Conservation (phyloP, 805 yeast genomes). For the Nakazawaea ambrosiae region DNA sequence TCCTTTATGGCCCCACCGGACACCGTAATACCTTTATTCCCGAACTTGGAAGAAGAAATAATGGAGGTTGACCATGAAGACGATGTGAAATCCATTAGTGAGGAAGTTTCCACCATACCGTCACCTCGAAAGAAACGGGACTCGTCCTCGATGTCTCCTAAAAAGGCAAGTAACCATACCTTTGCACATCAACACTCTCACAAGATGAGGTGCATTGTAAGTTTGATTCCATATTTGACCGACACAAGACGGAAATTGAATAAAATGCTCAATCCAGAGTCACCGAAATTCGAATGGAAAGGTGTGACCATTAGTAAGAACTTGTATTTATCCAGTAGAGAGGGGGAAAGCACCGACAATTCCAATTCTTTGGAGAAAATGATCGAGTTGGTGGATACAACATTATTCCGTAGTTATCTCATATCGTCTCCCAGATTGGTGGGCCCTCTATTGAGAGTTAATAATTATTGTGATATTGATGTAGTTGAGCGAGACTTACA, state of each 20-base stretch:
- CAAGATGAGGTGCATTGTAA: slow-evolving; percentile 30
- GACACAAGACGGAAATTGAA: slow-evolving; percentile 45
- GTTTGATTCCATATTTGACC: slow-evolving; percentile 40
- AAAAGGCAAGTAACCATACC: not conserved
- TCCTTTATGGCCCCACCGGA: slow-evolving; percentile 57
- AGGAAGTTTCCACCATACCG: not conserved
- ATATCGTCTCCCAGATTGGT: slow-evolving; percentile 63
- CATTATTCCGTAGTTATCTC: slow-evolving; percentile 69
- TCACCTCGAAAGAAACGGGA: not conserved
- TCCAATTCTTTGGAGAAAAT: slow-evolving; percentile 30
- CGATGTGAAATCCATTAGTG: not conserved
- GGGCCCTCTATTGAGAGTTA: slow-evolving; percentile 75
- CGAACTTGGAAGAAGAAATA: slow-evolving; percentile 18
- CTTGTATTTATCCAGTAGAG: slow-evolving; percentile 25
- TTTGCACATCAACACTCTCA: not conserved
- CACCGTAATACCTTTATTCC: slow-evolving; percentile 39
- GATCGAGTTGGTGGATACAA: slow-evolving; percentile 56
- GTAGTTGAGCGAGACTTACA: slow-evolving; percentile 51
- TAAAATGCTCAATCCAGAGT: slow-evolving; percentile 30
- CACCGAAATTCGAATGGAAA: slow-evolving; percentile 35
- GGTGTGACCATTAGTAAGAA: slow-evolving; percentile 34
- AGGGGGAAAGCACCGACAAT: slow-evolving; percentile 6
- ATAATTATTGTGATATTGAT: slow-evolving; percentile 64
- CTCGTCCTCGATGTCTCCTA: slow-evolving; percentile 5
- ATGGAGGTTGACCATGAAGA: not conserved